These are phyloP conservation scores for Daldinia concentrica DNA, from an alignment of 495 filamentous ascomycete genomes.

Conservation along the genomic window DNA sequence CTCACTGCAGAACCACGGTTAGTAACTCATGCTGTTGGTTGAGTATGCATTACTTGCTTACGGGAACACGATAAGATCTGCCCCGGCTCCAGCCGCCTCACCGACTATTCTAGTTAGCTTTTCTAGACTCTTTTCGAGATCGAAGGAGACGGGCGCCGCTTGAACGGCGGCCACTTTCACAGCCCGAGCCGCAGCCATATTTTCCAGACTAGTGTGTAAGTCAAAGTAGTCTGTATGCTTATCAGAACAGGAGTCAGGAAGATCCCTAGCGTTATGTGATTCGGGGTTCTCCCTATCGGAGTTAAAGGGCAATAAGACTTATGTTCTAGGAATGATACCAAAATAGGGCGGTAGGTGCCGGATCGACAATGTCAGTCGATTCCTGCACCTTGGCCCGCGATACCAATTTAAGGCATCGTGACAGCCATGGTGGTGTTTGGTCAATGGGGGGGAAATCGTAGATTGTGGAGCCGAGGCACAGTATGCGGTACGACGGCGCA, in stretches of 20 bases:
- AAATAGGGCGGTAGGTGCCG: constrained; percentile 26
- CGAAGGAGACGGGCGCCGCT: constrained; percentile 55
- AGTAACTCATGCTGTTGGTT: not conserved
- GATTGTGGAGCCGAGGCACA: constrained; percentile 33
- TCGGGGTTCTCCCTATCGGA: constrained; percentile 16
- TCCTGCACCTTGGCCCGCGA: constrained; percentile 2
- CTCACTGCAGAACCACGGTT: constrained; percentile 40
- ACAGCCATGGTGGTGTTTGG: constrained; percentile 18
- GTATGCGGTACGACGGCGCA: constrained; percentile 32
- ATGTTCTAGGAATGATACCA: constrained; percentile 2
- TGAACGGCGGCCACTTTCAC: constrained; percentile 54
- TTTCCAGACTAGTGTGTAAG: constrained; percentile 16
- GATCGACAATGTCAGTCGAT: constrained; percentile 20
- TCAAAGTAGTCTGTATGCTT: constrained; percentile 4
- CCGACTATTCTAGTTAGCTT: constrained; percentile 52
- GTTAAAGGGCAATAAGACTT: not conserved
- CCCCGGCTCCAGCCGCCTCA: constrained; percentile 53
- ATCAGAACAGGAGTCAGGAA: constrained; percentile 5
- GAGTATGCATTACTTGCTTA: constrained; percentile 41
- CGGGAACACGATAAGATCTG: constrained; percentile 61
- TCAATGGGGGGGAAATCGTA: constrained; percentile 22
- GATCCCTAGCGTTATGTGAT: not conserved
- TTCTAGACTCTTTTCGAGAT: constrained; percentile 50
- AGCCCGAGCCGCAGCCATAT: constrained; percentile 34
- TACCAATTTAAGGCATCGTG: constrained; percentile 15